phyloP scores from a whole-genome alignment of 179 eudicot genomes.

The Corrigiola litoralis region DNA sequence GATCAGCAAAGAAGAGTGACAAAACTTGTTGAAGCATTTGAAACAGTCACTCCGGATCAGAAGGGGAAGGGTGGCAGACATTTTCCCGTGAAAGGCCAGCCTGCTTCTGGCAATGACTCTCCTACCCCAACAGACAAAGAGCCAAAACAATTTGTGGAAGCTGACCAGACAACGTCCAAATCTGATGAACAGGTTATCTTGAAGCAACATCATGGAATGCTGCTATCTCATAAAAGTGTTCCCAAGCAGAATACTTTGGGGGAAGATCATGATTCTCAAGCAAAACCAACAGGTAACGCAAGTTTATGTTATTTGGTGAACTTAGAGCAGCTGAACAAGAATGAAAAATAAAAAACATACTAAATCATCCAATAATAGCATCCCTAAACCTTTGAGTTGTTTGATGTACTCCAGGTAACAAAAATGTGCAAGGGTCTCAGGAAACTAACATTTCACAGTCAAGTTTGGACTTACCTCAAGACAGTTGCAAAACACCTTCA shows the following conservation, averaged over 20 bases:
- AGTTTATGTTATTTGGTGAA: slow-evolving; percentile 2
- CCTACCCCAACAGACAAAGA: slow-evolving; percentile 5
- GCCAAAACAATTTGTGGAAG: neutral
- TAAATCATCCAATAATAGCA: neutral
- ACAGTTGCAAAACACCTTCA: neutral
- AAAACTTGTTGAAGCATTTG: slow-evolving; percentile 86
- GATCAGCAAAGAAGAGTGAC: slow-evolving; percentile 80
- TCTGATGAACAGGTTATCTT: slow-evolving; percentile 8
- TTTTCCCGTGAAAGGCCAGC: slow-evolving; percentile 17
- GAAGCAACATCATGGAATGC: slow-evolving; percentile 9
- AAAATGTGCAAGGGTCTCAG: slow-evolving; percentile 5
- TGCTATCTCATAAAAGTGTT: slow-evolving; percentile 10
- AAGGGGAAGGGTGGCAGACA: slow-evolving; percentile 11
- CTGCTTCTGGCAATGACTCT: slow-evolving; percentile 12
- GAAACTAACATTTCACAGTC: neutral
- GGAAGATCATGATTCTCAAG: slow-evolving; percentile 15
- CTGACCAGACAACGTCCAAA: slow-evolving; percentile 4
- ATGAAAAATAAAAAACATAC: neutral
- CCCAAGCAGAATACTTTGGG: neutral
- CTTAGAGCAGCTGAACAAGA: neutral
- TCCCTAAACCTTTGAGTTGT: neutral
- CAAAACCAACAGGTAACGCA: slow-evolving; percentile 27
- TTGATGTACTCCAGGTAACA: neutral
- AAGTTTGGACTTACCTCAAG: neutral
- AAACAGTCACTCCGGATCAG: slow-evolving; percentile 61